phyloP scores from a whole-genome alignment of 352 stramenopile genomes.

The Phytophthora syringae region DNA sequence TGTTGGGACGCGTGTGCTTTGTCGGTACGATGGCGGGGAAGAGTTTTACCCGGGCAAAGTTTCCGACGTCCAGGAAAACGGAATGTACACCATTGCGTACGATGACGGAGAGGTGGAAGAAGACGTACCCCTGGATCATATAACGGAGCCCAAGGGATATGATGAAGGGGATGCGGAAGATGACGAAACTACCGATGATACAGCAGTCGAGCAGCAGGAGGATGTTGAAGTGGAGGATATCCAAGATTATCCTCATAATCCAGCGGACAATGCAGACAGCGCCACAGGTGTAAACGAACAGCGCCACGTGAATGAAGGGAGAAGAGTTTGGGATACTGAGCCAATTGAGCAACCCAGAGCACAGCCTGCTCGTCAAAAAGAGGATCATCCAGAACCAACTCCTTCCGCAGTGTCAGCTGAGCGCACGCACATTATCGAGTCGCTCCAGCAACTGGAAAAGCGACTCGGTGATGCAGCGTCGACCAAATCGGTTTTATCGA shows the following conservation, averaged over 20 bases:
- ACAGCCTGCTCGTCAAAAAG: neutral
- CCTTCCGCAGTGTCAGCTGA: slow-evolving; percentile 36
- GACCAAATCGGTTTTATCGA: slow-evolving; percentile 70
- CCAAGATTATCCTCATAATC: slow-evolving; percentile 3
- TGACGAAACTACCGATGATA: slow-evolving; percentile 7
- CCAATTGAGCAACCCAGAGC: neutral
- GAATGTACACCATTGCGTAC: slow-evolving; percentile 78
- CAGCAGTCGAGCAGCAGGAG: slow-evolving; percentile 4
- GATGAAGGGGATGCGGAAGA: slow-evolving; percentile 5
- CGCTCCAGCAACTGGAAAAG: slow-evolving; percentile 55
- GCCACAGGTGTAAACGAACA: slow-evolving; percentile 6
- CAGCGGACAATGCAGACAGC: neutral
- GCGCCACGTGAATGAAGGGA: neutral
- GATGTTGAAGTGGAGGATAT: slow-evolving; percentile 17
- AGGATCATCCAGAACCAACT: slow-evolving; percentile 5
- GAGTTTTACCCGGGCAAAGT: slow-evolving; percentile 77
- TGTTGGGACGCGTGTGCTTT: slow-evolving; percentile 72
- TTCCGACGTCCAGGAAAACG: slow-evolving; percentile 65
- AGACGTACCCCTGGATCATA: slow-evolving; percentile 58
- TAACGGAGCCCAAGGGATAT: slow-evolving; percentile 43
- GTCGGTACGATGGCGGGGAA: slow-evolving; percentile 68
- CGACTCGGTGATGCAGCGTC: slow-evolving; percentile 46
- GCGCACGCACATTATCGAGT: slow-evolving; percentile 46
- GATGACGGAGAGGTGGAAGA: slow-evolving; percentile 81
- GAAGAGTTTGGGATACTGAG: neutral